Conservation (phyloP, 176 grass and related monocot genomes). For the Carex littledalei region DNA sequence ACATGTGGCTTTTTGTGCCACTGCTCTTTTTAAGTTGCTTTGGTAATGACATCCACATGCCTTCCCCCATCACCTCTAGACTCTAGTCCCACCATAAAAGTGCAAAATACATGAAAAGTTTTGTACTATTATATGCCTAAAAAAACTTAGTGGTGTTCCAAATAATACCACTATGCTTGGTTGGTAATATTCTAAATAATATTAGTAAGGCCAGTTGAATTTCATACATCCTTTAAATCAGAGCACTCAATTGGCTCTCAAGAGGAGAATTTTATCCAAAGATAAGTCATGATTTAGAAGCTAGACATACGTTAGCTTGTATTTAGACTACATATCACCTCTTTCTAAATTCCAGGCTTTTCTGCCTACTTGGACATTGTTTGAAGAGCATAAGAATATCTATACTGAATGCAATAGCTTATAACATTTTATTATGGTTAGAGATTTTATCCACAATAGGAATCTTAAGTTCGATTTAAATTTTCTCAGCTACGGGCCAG, state of each 20-base stretch:
- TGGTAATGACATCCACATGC: constrained; percentile 19
- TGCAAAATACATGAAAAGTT: neutral
- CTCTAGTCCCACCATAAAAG: neutral
- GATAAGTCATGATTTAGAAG: neutral
- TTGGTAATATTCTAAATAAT: neutral
- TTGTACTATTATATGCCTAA: neutral
- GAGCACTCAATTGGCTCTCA: neutral
- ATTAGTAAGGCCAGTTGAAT: neutral
- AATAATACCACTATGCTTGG: constrained; percentile 4
- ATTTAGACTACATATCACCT: neutral
- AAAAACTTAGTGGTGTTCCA: neutral
- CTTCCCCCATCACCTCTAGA: neutral
- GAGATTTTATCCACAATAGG: neutral
- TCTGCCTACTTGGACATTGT: neutral
- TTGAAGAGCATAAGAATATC: neutral
- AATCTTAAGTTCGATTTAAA: neutral
- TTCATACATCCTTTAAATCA: neutral
- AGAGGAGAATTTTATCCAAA: neutral
- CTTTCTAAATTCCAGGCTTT: neutral
- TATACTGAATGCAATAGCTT: neutral
- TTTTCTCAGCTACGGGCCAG: neutral
- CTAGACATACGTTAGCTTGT: neutral
- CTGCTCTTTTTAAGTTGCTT: neutral
- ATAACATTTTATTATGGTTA: neutral
- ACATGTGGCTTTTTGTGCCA: constrained; percentile 1